These are phyloP conservation scores for Fusarium devonianum DNA, from an alignment of 2,329 filamentous ascomycete genomes.

Conservation along the genomic window DNA sequence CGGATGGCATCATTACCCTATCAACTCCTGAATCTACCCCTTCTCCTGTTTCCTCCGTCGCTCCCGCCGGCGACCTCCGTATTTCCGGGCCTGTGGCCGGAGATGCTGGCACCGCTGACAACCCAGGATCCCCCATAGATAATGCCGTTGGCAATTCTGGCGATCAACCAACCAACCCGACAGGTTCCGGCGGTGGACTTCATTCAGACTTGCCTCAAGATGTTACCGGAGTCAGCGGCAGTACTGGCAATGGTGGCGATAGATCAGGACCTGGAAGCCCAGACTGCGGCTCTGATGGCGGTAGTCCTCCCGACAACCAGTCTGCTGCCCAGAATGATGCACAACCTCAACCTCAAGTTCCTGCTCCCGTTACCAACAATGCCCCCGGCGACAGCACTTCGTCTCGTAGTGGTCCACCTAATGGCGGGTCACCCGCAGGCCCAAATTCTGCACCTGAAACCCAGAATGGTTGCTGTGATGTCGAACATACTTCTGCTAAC, in stretches of 20 bases:
- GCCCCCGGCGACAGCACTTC: not conserved
- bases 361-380: not conserved
- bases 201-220: not conserved
- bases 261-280: not conserved
- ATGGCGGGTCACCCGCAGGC: not conserved
- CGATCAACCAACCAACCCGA: not conserved
- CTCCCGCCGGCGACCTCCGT: not conserved
- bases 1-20: constrained; percentile 45
- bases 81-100: not conserved
- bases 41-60: constrained; percentile 13
- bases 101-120: too few species aligned
- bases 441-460: not conserved
- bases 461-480: not conserved
- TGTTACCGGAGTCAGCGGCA: not conserved
- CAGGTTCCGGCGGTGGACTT: not conserved
- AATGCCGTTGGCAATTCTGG: too few species aligned
- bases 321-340: constrained; percentile 3
- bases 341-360: constrained; percentile 2
- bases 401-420: not conserved
- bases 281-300: constrained; percentile 6
- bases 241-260: not conserved
- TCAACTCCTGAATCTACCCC: constrained; percentile 32
- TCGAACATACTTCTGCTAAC: not conserved
- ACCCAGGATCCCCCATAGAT: too few species aligned
- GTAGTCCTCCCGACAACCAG: not conserved